These are phyloP conservation scores for Anthostomella pinea DNA, from an alignment of 2,329 filamentous ascomycete species.

Conservation along the genomic window DNA sequence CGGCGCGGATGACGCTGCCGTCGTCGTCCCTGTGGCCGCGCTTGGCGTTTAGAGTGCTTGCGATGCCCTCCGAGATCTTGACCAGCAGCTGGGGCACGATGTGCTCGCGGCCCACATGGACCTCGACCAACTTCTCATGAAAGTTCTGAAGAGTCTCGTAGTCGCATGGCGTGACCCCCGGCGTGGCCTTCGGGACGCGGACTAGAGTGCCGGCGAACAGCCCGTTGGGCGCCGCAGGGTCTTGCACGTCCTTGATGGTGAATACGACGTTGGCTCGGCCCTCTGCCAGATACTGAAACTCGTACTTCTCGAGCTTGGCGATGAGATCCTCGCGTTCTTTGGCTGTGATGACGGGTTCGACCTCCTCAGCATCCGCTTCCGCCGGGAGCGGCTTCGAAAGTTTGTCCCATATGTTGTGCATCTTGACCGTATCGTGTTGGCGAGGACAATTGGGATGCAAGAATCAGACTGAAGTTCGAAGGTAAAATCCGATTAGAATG, in stretches of 20 bases:
- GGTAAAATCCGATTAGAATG: too few species aligned
- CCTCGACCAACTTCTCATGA: constrained; percentile 54
- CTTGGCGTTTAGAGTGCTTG: constrained; percentile 56
- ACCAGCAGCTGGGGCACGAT: constrained; percentile 32
- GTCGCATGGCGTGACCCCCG: constrained; percentile 45
- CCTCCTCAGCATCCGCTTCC: constrained; percentile 11
- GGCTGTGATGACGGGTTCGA: constrained; percentile 11
- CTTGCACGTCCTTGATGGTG: constrained; percentile 46
- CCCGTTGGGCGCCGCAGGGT: constrained; percentile 28
- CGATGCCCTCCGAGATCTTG: constrained; percentile 29
- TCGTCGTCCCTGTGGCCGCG: constrained; percentile 34
- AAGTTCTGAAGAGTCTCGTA: constrained; percentile 41
- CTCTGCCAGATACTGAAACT: constrained; percentile 53
- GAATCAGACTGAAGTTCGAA: too few species aligned
- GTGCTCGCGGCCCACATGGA: constrained; percentile 37
- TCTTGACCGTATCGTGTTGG: constrained; percentile 17
- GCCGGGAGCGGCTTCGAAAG: constrained; percentile 22
- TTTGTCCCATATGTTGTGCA: constrained; percentile 22
- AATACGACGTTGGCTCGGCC: constrained; percentile 78
- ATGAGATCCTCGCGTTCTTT: constrained; percentile 19
- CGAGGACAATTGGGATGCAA: too few species aligned
- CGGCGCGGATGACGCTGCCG: constrained; percentile 50
- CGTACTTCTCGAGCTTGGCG: constrained; percentile 17
- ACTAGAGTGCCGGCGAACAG: constrained; percentile 48
- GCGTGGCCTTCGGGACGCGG: constrained; percentile 56